A percentile compares a stretch with the other conserved stretches of the same genome.
These are phyloP conservation scores for Dalechampia spathulata DNA, from an alignment of 441 rosid genomes.

Conservation along the genomic window DNA sequence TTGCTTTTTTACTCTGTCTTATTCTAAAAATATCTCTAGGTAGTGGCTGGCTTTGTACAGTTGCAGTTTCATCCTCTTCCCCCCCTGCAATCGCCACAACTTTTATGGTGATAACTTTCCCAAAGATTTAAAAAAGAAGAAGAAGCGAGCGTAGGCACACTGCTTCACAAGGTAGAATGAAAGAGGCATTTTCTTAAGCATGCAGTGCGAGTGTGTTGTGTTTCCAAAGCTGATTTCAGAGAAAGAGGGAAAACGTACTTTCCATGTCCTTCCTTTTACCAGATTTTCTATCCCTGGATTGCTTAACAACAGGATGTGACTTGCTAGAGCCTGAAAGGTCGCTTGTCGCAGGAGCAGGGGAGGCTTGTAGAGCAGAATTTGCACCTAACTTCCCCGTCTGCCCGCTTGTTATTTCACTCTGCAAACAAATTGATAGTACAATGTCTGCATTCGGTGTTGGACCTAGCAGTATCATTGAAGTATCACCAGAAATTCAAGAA, in stretches of 20 bases:
- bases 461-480: conserved; percentile 35
- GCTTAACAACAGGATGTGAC: conserved; percentile 46
- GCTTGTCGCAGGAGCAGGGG: conserved; percentile 47
- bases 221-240: neutral
- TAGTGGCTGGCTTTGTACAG: conserved; percentile 71
- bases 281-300: conserved; percentile 48
- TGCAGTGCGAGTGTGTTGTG: neutral
- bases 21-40: conserved; percentile 71
- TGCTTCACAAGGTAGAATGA: too few relatives aligned
- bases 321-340: conserved; percentile 64
- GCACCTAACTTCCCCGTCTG: conserved; percentile 40
- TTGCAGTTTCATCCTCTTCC: conserved; percentile 64
- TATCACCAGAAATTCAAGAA: neutral
- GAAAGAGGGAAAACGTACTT: conserved; percentile 30
- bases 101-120: neutral
- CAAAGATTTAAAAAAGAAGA: neutral
- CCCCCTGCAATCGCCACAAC: conserved; percentile 34
- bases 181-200: too few relatives aligned
- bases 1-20: conserved; percentile 72
- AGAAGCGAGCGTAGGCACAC: too few relatives aligned
- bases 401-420: conserved; percentile 52
- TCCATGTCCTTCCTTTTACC: conserved; percentile 63
- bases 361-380: conserved; percentile 20
- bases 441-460: conserved; percentile 74
- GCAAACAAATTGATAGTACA: conserved; percentile 79